These are phyloP conservation scores for Cyclocybe cylindracea DNA, from an alignment of 768 basidiomycete species.

Conservation along the genomic window DNA sequence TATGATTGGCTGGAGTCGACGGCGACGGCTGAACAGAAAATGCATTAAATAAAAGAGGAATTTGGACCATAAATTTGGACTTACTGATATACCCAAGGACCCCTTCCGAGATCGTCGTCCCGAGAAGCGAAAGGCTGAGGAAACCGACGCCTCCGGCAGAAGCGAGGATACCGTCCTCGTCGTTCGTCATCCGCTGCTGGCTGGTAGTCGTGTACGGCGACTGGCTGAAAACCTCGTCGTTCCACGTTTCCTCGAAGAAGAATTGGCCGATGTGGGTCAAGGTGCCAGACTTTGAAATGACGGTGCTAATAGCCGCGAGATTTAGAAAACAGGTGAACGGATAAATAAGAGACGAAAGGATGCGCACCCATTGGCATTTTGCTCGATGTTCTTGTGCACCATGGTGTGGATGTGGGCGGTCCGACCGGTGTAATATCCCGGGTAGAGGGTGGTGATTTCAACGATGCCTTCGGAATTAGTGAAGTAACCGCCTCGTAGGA, in stretches of 20 bases:
- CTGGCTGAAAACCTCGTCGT: constrained; percentile 24
- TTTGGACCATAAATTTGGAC: background rate
- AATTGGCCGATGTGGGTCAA: constrained; percentile 35
- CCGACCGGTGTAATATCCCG: constrained; percentile 31
- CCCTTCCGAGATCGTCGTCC: constrained; percentile 15
- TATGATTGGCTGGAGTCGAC: constrained; percentile 2
- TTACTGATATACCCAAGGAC: constrained; percentile 27
- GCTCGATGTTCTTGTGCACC: constrained; percentile 25
- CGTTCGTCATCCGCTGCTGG: constrained; percentile 26
- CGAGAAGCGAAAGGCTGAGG: constrained; percentile 20
- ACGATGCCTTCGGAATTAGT: constrained; percentile 29
- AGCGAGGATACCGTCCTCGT: constrained; percentile 29
- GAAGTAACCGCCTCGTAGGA: constrained; percentile 32
- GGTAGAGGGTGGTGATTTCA: constrained; percentile 31
- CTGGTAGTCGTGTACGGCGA: constrained; percentile 27
- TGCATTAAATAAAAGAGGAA: background rate
- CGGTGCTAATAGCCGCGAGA: constrained; percentile 16
- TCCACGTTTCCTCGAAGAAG: constrained; percentile 35
- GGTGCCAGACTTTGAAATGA: constrained; percentile 27
- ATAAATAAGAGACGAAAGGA: background rate
- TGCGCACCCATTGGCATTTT: constrained; percentile 16
- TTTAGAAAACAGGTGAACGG: background rate
- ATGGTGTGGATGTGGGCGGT: constrained; percentile 36
- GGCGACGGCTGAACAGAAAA: background rate
- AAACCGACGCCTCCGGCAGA: constrained; percentile 27